Conservation (phyloP, 495 filamentous ascomycete species). For the Evernia prunastri region DNA sequence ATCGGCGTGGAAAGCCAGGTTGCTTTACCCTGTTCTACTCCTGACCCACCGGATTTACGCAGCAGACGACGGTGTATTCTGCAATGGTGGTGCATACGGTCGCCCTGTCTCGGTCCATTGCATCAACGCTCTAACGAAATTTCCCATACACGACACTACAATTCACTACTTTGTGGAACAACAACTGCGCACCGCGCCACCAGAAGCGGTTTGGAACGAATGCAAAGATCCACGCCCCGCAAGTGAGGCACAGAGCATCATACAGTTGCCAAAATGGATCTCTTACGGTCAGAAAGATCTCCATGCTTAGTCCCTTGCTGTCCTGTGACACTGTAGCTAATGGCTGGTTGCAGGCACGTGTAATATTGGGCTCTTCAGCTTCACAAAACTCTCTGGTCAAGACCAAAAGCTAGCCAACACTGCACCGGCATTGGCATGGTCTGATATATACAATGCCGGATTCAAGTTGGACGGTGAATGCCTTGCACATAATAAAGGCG, state of each 20-base stretch:
- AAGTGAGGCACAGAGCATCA: not conserved
- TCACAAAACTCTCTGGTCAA: not conserved
- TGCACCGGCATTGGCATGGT: not conserved
- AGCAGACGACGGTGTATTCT: not conserved
- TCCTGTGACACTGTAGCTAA: not conserved
- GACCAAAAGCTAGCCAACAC: not conserved
- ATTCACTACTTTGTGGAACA: constrained; percentile 1
- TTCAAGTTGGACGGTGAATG: not conserved
- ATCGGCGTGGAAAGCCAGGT: not conserved
- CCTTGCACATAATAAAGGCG: not conserved
- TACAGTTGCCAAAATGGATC: constrained; percentile 1
- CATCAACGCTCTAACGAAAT: not conserved
- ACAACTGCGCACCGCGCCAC: constrained; percentile 1
- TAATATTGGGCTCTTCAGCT: constrained; percentile 3
- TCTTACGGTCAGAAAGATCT: not conserved
- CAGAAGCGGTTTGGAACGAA: not conserved
- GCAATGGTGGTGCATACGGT: not conserved
- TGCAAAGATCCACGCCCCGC: not conserved
- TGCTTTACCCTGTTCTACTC: not conserved
- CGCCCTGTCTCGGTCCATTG: not conserved
- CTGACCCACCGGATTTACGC: not conserved
- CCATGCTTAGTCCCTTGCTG: too few relatives aligned
- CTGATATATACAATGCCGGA: not conserved
- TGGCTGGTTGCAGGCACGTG: not conserved
- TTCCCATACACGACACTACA: not conserved